A percentile compares a stretch with the other conserved stretches of the same genome.
These are phyloP conservation scores for Gliomastix tumulicola DNA, from an alignment of 2,329 filamentous ascomycete species.

Conservation along the genomic window DNA sequence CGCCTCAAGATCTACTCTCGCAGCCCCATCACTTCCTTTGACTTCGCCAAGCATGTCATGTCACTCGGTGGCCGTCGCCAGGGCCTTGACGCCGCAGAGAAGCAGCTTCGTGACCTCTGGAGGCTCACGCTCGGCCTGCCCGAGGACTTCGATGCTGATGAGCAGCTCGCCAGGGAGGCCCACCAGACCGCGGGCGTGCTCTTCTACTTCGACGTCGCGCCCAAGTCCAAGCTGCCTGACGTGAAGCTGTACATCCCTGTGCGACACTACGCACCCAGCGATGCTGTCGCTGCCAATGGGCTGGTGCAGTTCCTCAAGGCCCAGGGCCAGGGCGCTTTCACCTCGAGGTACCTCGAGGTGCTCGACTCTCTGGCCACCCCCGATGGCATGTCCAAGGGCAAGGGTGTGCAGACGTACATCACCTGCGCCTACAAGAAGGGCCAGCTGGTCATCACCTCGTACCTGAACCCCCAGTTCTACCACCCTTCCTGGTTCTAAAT, in stretches of 20 bases:
- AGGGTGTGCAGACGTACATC: background rate
- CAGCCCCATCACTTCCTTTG: constrained; percentile 17
- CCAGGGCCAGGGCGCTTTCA: background rate
- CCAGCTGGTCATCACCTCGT: background rate
- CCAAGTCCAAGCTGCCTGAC: constrained; percentile 9
- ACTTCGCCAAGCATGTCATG: constrained; percentile 15
- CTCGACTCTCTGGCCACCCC: constrained; percentile 26
- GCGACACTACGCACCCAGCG: constrained; percentile 18
- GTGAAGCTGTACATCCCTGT: constrained; percentile 25
- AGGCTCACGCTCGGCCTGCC: background rate
- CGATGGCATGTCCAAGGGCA: constrained; percentile 23
- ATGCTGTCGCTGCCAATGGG: constrained; percentile 2
- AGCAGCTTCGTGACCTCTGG: background rate
- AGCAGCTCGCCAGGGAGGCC: constrained; percentile 7
- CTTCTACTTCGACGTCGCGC: constrained; percentile 23
- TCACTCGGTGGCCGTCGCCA: constrained; percentile 10
- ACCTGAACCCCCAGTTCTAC: constrained; percentile 31
- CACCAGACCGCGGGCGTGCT: constrained; percentile 25
- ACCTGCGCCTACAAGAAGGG: background rate
- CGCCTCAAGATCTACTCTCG: constrained; percentile 29
- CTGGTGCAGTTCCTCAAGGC: background rate
- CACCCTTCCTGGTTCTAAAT: background rate
- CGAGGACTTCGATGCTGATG: constrained; percentile 4
- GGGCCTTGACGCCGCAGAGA: background rate
- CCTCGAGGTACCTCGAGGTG: background rate